phyloP scores from a whole-genome alignment of 345 rosid species.

The Eucalyptus urophylla region DNA sequence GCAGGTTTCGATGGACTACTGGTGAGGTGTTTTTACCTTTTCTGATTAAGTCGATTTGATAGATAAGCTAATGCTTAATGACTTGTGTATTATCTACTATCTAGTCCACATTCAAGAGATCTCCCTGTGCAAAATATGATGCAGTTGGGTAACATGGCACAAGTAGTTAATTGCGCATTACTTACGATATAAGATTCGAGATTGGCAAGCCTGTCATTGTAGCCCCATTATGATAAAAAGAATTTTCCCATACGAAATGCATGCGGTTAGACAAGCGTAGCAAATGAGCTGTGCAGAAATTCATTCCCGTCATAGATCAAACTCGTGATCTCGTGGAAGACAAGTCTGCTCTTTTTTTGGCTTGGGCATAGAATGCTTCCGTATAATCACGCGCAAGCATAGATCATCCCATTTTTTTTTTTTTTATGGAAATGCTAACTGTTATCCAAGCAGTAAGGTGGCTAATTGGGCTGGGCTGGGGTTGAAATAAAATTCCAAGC shows the following conservation, averaged over 20 bases:
- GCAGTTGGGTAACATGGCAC: not conserved
- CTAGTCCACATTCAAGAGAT: not conserved
- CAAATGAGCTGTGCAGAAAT: not conserved
- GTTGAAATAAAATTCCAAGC: not conserved
- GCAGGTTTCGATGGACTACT: no score
- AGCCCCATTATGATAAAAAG: accelerated
- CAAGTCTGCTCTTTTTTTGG: not conserved
- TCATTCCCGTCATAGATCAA: not conserved
- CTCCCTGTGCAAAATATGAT: not conserved
- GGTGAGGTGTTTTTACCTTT: not conserved
- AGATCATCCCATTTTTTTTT: not conserved
- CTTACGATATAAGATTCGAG: accelerated
- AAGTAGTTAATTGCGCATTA: not conserved
- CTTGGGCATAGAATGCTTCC: not conserved
- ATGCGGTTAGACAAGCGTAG: not conserved
- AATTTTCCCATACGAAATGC: not conserved
- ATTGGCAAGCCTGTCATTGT: not conserved
- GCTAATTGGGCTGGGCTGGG: not conserved
- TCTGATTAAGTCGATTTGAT: not conserved
- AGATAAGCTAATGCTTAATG: no score
- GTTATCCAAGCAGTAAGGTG: not conserved
- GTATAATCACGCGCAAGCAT: not conserved
- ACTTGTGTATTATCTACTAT: not conserved
- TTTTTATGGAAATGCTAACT: not conserved
- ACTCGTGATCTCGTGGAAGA: not conserved